phyloP scores from a whole-genome alignment of 495 filamentous ascomycete species.

The Daldinia grandis region DNA sequence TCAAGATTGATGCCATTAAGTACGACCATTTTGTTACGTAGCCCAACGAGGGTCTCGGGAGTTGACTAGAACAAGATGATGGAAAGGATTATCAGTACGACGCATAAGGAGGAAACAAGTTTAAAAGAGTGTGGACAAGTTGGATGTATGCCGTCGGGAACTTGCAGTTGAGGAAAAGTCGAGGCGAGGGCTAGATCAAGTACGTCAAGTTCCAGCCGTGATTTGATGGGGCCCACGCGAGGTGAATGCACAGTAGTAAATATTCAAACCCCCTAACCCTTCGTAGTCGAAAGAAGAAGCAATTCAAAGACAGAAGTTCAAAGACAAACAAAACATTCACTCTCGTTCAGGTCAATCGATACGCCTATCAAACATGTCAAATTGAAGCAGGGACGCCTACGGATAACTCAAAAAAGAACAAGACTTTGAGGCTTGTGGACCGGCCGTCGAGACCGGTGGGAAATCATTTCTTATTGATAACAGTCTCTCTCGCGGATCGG shows the following conservation, averaged over 20 bases:
- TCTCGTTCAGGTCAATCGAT: constrained; percentile 23
- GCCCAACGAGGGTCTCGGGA: constrained; percentile 12
- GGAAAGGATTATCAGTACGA: constrained; percentile 10
- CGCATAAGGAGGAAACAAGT: constrained; percentile 20
- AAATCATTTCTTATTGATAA: constrained; percentile 23
- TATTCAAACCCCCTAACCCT: constrained; percentile 14
- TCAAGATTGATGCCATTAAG: constrained; percentile 52
- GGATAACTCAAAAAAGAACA: background rate
- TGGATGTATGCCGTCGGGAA: constrained; percentile 22
- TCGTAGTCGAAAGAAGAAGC: constrained; percentile 31
- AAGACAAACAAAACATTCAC: constrained; percentile 13
- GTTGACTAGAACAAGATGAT: constrained; percentile 10
- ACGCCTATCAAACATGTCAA: constrained; percentile 38
- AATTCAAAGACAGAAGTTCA: constrained; percentile 29
- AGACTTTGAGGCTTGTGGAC: background rate
- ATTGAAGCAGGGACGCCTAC: constrained; percentile 11
- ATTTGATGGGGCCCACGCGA: constrained; percentile 6
- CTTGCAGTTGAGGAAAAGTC: constrained; percentile 2
- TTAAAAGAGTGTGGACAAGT: constrained; percentile 40
- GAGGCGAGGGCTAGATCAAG: constrained; percentile 36
- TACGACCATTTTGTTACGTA: constrained; percentile 44
- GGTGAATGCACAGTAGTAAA: constrained; percentile 18
- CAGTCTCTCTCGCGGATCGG: constrained; percentile 11
- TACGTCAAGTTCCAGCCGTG: constrained; percentile 19
- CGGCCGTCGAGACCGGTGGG: background rate